Evolutionary conservation across 1,139 yeast genomes (phyloP), one percentile per base, ranked within the genome.

Genomic region (Candida gigantensis): DNA sequence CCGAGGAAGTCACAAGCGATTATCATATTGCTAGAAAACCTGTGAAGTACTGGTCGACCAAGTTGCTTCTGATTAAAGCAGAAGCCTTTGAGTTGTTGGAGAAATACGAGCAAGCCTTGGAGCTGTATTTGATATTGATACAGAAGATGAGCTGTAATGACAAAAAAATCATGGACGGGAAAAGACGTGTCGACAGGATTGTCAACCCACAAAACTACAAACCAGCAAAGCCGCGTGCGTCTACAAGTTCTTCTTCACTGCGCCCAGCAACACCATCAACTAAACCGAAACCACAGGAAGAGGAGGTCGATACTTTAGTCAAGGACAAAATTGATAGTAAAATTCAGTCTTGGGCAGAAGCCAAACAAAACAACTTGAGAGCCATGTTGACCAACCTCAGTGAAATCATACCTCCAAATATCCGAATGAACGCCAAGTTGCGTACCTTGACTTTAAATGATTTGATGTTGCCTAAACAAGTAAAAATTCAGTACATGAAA

Each of bases 401-500:
- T 24, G 58, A 63, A 2, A 71, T 90, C 7, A 59, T 90, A 13
- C 85, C 54, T 66, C 72, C 41, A 41, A 74, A 35, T 94, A 68
- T 80, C 55, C 68, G 75, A 43, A 72, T 88, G 63, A 39, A 44
- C 57, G 34, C 54, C 57, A 33, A 40, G 16, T 33, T 47, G 6
- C 37, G 43, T 19, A 39, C 27, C 8, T 41, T 66, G 17, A 59
- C 81, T 1, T 60, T 84, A 47, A 74, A 84, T 11, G 97, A 92
- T 40, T 67, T 94, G 42, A 92, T 92, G 49, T 66, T 90, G 48
- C 90, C 95, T n/a, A 89, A 88, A 50, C 89, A 85, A 55, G 97
- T 90, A 30, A 90, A 92, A 57, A 66, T 90, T 31, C 72, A 72
- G 23, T 94, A 92, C 59, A 77, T 94, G 90, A 92, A 88, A 58